phyloP scores from a whole-genome alignment of 2,329 filamentous ascomycete species.

The Verticillium nubilum region DNA sequence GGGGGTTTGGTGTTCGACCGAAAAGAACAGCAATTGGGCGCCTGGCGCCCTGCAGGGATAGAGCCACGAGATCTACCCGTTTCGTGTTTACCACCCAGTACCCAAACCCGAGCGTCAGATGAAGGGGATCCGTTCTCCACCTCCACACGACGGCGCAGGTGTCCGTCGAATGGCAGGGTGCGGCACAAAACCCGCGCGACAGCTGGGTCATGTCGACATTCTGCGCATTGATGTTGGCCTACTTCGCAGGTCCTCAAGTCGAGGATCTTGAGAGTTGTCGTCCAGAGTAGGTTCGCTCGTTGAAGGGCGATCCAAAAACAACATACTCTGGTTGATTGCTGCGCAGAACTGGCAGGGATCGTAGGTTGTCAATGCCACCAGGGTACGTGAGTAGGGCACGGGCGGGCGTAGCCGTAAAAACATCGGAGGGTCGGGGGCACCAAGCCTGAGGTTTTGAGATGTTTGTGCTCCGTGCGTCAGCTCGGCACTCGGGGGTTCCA shows the following conservation, averaged over 20 bases:
- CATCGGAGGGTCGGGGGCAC: not conserved
- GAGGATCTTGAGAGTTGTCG: not conserved
- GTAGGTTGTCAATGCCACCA: not conserved
- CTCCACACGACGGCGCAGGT: not conserved
- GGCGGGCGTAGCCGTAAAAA: not conserved
- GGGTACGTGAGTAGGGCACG: not conserved
- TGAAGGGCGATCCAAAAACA: not conserved
- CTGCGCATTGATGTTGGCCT: not conserved
- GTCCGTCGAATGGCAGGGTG: not conserved
- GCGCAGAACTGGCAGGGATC: not conserved
- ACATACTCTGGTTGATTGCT: not conserved
- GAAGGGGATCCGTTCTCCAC: not conserved
- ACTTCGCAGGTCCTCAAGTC: not conserved
- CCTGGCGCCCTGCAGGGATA: slow-evolving; percentile 14
- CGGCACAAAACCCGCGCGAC: not conserved
- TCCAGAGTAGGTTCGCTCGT: not conserved
- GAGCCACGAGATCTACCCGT: slow-evolving; percentile 16
- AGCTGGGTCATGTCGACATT: not conserved
- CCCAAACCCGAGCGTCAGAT: not conserved
- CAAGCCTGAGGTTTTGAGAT: not conserved
- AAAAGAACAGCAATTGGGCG: slow-evolving; percentile 9
- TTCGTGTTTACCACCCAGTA: slow-evolving; percentile 7
- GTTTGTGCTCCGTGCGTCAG: not conserved
- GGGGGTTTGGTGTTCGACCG: slow-evolving; percentile 10
- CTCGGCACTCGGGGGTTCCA: not conserved